A percentile compares a stretch with the other conserved stretches of the same genome.
These are phyloP conservation scores for Arthroderma sp. DNA, from an alignment of 2,329 filamentous ascomycete species.

Conservation along the genomic window DNA sequence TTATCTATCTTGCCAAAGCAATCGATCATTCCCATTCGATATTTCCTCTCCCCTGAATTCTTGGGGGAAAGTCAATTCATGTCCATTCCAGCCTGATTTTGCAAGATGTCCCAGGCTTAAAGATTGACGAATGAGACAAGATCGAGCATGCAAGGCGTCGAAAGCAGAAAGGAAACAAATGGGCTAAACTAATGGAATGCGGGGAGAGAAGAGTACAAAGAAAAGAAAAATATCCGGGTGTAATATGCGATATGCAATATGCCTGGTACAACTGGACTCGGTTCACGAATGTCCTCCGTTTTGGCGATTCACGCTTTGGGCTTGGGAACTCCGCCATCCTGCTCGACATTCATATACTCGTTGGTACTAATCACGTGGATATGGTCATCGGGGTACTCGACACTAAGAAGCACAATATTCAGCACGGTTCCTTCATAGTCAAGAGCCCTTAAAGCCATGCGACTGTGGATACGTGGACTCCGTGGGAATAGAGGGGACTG, in stretches of 20 bases:
- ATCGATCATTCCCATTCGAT: too few relatives aligned
- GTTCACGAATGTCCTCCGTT: too few relatives aligned
- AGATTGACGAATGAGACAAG: too few relatives aligned
- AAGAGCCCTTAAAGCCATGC: neutral
- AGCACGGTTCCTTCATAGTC: neutral
- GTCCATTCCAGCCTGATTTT: too few relatives aligned
- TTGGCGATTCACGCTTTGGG: slow-evolving; percentile 30
- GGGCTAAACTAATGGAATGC: neutral
- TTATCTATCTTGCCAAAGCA: too few relatives aligned
- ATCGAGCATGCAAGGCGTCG: too few relatives aligned
- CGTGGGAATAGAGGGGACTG: neutral
- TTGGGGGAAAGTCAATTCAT: too few relatives aligned
- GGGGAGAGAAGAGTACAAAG: neutral
- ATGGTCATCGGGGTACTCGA: slow-evolving; percentile 55
- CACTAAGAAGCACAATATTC: slow-evolving; percentile 37
- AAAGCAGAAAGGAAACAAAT: neutral
- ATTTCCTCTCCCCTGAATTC: too few relatives aligned
- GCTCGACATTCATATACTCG: slow-evolving; percentile 68
- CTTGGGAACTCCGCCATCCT: slow-evolving; percentile 55
- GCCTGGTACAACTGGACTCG: neutral
- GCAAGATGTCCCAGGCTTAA: too few relatives aligned
- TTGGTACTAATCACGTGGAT: slow-evolving; percentile 53
- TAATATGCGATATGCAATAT: neutral
- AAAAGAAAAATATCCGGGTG: neutral
- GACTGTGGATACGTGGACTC: neutral